Percentiles rank a stretch among this genome's conserved stretches.
Conservation (phyloP, 1,284 basidiomycete species). For the Dichomitus squalens region DNA sequence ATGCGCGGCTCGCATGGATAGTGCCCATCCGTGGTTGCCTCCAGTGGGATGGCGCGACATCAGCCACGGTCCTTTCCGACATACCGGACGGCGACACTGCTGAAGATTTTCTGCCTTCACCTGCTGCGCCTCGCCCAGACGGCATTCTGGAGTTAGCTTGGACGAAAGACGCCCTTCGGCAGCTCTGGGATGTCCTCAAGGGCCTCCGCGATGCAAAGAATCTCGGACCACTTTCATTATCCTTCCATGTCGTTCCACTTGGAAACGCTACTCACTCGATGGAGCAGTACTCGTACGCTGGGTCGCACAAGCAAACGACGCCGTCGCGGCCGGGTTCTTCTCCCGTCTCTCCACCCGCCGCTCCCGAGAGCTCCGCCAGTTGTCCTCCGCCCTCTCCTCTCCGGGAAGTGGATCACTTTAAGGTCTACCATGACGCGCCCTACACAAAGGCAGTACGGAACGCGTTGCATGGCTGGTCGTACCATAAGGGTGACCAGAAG, state of each 20-base stretch:
- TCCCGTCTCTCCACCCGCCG: conserved; percentile 2
- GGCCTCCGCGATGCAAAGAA: conserved; percentile 39
- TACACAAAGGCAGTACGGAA: conserved; percentile 52
- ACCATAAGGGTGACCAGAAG: conserved; percentile 21
- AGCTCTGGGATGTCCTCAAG: conserved; percentile 59
- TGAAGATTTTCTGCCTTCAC: neutral
- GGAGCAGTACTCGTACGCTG: conserved; percentile 7
- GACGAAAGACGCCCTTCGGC: conserved; percentile 46
- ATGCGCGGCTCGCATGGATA: conserved; percentile 58
- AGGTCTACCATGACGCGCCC: conserved; percentile 59
- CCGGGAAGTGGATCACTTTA: conserved; percentile 53
- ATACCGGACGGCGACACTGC: neutral
- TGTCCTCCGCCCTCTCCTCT: conserved; percentile 30
- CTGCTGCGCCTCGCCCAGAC: neutral
- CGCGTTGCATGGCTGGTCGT: conserved; percentile 55
- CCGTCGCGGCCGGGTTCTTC: neutral
- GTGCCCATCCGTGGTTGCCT: conserved; percentile 59
- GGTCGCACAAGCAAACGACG: conserved; percentile 15
- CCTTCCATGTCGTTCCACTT: conserved; percentile 46
- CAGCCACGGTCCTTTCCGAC: conserved; percentile 40
- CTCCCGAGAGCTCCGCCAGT: neutral
- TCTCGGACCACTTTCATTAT: conserved; percentile 53
- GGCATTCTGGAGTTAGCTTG: conserved; percentile 42
- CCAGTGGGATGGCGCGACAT: conserved; percentile 52
- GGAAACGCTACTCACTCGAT: conserved; percentile 23